Evolutionary conservation across 352 stramenopile genomes (phyloP).

Genomic region (Stramenopiles sp.): DNA sequence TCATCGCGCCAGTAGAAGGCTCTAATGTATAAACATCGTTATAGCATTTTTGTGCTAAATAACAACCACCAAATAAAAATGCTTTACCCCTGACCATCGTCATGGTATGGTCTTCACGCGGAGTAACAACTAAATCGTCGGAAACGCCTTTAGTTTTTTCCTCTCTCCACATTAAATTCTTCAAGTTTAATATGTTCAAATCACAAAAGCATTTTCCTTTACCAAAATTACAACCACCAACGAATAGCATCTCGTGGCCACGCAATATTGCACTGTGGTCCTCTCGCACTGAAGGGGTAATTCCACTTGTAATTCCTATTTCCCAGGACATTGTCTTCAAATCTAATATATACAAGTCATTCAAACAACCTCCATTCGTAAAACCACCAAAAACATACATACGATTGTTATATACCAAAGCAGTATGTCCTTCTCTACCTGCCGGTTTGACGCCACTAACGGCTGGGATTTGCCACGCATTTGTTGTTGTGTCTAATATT

Average conservation of each 20-base stretch:
- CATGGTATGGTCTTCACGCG: neutral
- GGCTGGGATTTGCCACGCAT: neutral
- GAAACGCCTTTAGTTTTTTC: neutral
- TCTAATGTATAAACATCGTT: neutral
- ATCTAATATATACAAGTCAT: constrained; percentile 4
- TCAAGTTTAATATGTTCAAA: neutral
- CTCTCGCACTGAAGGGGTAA: neutral
- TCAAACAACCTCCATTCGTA: neutral
- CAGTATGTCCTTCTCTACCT: constrained; percentile 3
- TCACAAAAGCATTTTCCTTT: constrained; percentile 6
- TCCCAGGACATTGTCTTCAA: constrained; percentile 3
- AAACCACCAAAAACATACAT: constrained; percentile 5
- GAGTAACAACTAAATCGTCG: neutral
- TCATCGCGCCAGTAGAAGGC: neutral
- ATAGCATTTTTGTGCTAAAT: neutral
- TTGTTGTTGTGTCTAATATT: neutral
- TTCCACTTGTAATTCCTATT: neutral
- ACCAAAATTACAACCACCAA: constrained; percentile 3
- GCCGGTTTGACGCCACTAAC: neutral
- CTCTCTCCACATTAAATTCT: neutral
- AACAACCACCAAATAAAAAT: constrained; percentile 2
- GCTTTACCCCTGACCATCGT: neutral
- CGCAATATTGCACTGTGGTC: neutral
- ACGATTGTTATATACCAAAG: neutral
- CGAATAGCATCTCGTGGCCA: neutral